Conservation (phyloP, 225 moss, liverwort and hornwort genomes). For the Pseudisothecium myosuroides region DNA sequence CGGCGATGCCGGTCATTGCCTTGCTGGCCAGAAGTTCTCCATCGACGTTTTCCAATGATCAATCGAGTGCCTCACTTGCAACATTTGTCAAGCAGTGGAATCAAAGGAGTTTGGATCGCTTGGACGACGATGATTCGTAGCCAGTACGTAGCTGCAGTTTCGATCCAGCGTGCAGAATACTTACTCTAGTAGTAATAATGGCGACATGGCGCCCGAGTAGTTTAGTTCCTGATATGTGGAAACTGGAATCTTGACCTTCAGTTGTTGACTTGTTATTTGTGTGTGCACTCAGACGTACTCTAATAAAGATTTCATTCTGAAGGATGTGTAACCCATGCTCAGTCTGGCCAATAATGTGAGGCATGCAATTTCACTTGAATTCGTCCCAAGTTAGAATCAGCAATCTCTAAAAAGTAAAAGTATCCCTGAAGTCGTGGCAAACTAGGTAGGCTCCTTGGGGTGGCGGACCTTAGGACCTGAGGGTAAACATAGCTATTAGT, state of each 20-base stretch:
- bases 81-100: neutral
- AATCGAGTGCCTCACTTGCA: no score
- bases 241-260: neutral
- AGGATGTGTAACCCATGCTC: neutral
- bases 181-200: neutral
- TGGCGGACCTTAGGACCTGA: no score
- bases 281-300: neutral
- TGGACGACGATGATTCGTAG: no score
- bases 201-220: neutral
- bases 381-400: neutral
- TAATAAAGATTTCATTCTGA: neutral
- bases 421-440: neutral
- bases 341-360: neutral
- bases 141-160: neutral
- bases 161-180: neutral
- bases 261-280: neutral
- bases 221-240: neutral
- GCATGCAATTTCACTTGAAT: neutral
- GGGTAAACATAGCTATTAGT: no score
- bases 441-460: no score
- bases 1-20: neutral
- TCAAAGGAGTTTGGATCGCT: neutral
- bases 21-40: neutral
- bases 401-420: neutral
- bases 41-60: neutral